Evolutionary conservation across 495 filamentous ascomycete species (phyloP), one percentile per base, ranked within the genome.

Genomic region (Alectoria sarmentosa): DNA sequence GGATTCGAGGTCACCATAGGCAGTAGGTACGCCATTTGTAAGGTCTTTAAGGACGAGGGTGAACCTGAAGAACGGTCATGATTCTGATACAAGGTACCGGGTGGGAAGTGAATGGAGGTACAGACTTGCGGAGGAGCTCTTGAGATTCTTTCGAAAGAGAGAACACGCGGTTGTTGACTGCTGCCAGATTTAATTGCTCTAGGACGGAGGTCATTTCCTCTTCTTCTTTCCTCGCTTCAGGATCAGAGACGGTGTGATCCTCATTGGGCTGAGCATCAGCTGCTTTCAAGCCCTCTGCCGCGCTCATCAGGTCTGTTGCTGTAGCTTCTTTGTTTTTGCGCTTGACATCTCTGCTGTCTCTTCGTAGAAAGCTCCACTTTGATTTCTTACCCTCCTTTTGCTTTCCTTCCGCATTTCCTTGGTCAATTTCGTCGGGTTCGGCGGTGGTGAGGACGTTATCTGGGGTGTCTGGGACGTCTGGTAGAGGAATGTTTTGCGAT

Each of bases 21-120:
- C 94, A 1, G 92, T 95, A 32, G 93, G 93, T 10, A 89, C 93
- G 60, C 93, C 93, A 73, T 90, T 92, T 63, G 90, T 81, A n/a
- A 96, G 78, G 73, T 97, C 93, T 70, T 91, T 92, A 66, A 98
- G 86, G 38, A 97, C 86, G 48, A 91, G 76, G 26, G 89, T 90
- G 81, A 98, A 98, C 52, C 69, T 71, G 17, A 23, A n/a, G 11
- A 48, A 23, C 6, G 30, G 10, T 36, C 21, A 26, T 63, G 6
- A 58, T 28, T 32, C 21, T 34, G 13, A 39, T 11, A 2, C 38
- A 15, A 52, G 5, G 7, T 48, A 23, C 0, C 19, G 21, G 11
- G 15, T 10, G 5, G 37, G 14, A 23, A 30, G 28, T n/a, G 28
- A 39, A n/a, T 13, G 15, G 19, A 37, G 23, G 1, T 36, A 34